Conservation (phyloP, 2,329 filamentous ascomycete species). For the Pseudomassariella vexata region DNA sequence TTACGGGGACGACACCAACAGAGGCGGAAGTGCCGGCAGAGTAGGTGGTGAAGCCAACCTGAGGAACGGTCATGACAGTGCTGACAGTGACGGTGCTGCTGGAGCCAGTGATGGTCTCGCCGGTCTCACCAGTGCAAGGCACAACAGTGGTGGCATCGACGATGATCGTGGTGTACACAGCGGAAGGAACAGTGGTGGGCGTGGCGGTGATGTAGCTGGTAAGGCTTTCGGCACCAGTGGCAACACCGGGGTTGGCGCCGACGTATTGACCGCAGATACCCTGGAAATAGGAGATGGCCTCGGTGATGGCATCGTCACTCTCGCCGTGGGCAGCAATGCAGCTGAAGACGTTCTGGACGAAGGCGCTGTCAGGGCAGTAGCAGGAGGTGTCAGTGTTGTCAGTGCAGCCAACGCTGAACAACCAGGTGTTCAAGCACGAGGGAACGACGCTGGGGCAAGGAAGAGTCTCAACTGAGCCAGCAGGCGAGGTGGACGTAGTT, state of each 20-base stretch:
- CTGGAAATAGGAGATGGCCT: constrained; percentile 78
- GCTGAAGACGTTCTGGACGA: constrained; percentile 72
- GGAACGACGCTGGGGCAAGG: constrained; percentile 70
- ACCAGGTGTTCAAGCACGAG: constrained; percentile 87
- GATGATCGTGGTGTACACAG: constrained; percentile 39
- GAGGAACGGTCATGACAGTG: constrained; percentile 39
- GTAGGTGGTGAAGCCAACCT: constrained; percentile 31
- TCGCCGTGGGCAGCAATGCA: constrained; percentile 76
- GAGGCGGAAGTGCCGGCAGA: constrained; percentile 34
- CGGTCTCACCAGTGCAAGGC: constrained; percentile 40
- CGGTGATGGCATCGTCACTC: constrained; percentile 57
- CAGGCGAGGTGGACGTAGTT: constrained; percentile 22
- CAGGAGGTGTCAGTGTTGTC: constrained; percentile 79
- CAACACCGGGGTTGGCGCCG: constrained; percentile 74
- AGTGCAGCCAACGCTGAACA: constrained; percentile 66
- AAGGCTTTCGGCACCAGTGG: constrained; percentile 65
- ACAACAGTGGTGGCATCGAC: constrained; percentile 46
- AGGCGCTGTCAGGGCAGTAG: constrained; percentile 77
- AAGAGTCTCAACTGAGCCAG: constrained; percentile 36
- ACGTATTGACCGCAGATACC: constrained; percentile 81
- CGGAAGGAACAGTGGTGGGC: constrained; percentile 32
- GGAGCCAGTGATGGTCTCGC: constrained; percentile 40
- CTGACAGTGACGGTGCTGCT: constrained; percentile 40
- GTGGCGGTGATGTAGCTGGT: constrained; percentile 54
- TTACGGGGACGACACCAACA: constrained; percentile 18